Conservation (phyloP, 1,139 yeast genomes). For the Protomyces lactucae-debilis region DNA sequence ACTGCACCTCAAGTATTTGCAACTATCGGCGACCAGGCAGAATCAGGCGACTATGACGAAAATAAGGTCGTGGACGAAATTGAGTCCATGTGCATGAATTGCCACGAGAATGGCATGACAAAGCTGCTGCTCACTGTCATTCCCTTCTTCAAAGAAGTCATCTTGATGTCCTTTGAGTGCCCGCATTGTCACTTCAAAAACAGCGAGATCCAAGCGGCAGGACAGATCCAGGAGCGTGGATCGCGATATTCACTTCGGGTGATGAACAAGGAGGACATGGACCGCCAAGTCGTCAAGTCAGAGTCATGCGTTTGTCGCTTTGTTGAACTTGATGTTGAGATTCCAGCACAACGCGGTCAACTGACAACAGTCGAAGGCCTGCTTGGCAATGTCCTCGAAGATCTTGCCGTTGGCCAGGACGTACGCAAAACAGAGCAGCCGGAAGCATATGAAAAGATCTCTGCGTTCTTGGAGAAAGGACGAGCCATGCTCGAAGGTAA, state of each 20-base stretch:
- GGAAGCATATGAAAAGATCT: constrained; percentile 68
- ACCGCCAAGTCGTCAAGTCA: constrained; percentile 86
- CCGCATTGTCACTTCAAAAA: constrained; percentile 90
- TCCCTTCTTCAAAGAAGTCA: constrained; percentile 87
- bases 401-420: constrained; percentile 73
- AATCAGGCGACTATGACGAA: constrained; percentile 7
- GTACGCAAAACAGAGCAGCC: constrained; percentile 70
- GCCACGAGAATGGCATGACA: constrained; percentile 80
- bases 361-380: constrained; percentile 89
- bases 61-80: constrained; percentile 48
- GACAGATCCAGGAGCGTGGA: constrained; percentile 69
- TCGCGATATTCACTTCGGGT: constrained; percentile 64
- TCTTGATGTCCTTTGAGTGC: constrained; percentile 92
- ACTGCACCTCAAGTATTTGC: constrained; percentile 17
- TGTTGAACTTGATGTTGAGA: constrained; percentile 81
- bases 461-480: constrained; percentile 59
- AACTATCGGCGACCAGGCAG: constrained; percentile 22
- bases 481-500: constrained; percentile 58
- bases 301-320: constrained; percentile 82
- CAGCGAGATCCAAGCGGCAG: constrained; percentile 92
- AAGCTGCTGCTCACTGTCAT: constrained; percentile 78
- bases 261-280: constrained; percentile 68
- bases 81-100: constrained; percentile 93
- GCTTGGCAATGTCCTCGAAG: constrained; percentile 75
- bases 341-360: constrained; percentile 93